These are phyloP conservation scores for Podaxis mareebaensis DNA, from an alignment of 768 basidiomycete species.

Conservation along the genomic window DNA sequence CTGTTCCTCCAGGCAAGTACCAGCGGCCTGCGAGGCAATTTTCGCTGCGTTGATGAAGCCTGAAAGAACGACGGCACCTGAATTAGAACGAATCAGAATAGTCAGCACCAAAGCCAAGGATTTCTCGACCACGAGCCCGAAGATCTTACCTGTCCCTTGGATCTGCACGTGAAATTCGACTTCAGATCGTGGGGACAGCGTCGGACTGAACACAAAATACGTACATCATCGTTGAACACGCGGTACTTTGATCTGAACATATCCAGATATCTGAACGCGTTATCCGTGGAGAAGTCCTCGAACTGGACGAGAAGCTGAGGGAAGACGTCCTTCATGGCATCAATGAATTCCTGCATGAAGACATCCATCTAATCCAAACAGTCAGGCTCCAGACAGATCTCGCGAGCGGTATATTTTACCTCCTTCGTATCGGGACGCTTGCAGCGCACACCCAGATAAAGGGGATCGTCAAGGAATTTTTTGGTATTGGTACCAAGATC, in stretches of 20 bases:
- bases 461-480: constrained; percentile 64
- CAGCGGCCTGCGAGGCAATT: constrained; percentile 54
- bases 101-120: constrained; percentile 9
- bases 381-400: background rate
- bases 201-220: constrained; percentile 25
- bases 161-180: constrained; percentile 37
- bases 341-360: constrained; percentile 81
- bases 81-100: constrained; percentile 3
- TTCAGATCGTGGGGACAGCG: constrained; percentile 4
- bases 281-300: constrained; percentile 78
- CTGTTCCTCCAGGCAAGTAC: constrained; percentile 65
- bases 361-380: constrained; percentile 52
- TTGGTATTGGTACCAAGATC: constrained; percentile 80
- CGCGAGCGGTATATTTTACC: constrained; percentile 27
- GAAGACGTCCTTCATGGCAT: constrained; percentile 61
- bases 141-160: constrained; percentile 57
- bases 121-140: constrained; percentile 1
- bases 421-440: constrained; percentile 47
- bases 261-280: constrained; percentile 74
- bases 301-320: constrained; percentile 73
- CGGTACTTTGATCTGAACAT: constrained; percentile 57
- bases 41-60: constrained; percentile 76
- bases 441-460: constrained; percentile 72
- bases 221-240: constrained; percentile 75
- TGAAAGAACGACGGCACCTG: constrained; percentile 71